These are phyloP conservation scores for Lentinula lateritia DNA, from an alignment of 768 basidiomycete species.

Conservation along the genomic window DNA sequence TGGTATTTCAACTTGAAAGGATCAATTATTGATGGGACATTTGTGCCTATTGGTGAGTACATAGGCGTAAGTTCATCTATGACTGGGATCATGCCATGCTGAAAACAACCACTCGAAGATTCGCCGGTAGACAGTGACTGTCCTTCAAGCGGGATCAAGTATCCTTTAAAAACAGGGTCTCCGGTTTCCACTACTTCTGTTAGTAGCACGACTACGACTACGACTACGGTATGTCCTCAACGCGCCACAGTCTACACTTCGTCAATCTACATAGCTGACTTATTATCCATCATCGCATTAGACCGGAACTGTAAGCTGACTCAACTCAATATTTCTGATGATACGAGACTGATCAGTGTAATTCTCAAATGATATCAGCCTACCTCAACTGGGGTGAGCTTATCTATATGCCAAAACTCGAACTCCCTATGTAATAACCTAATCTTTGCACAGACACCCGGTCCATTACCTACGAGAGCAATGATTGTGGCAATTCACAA, in stretches of 20 bases:
- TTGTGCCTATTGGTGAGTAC: slow-evolving; percentile 51
- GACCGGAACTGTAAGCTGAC: not conserved
- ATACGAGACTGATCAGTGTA: not conserved
- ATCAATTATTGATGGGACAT: slow-evolving; percentile 61
- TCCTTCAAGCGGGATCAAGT: slow-evolving; percentile 51
- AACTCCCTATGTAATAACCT: not conserved
- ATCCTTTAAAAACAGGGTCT: slow-evolving; percentile 47
- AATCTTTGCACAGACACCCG: slow-evolving; percentile 6
- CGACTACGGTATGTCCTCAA: not conserved
- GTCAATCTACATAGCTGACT: not conserved
- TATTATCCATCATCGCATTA: not conserved
- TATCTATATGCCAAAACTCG: not conserved
- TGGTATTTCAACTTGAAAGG: slow-evolving; percentile 66
- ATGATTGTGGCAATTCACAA: slow-evolving; percentile 36
- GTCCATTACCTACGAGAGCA: slow-evolving; percentile 38
- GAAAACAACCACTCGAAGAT: slow-evolving; percentile 29
- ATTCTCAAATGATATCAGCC: not conserved
- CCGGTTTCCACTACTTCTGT: slow-evolving; percentile 24
- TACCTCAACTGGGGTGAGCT: not conserved
- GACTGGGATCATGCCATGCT: not conserved
- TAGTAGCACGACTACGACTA: slow-evolving; percentile 3
- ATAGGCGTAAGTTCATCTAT: not conserved
- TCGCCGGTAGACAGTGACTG: slow-evolving; percentile 47
- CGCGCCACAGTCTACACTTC: not conserved
- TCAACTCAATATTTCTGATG: not conserved